phyloP scores from a whole-genome alignment of 1,284 basidiomycete species.

The Peniophora sp. region DNA sequence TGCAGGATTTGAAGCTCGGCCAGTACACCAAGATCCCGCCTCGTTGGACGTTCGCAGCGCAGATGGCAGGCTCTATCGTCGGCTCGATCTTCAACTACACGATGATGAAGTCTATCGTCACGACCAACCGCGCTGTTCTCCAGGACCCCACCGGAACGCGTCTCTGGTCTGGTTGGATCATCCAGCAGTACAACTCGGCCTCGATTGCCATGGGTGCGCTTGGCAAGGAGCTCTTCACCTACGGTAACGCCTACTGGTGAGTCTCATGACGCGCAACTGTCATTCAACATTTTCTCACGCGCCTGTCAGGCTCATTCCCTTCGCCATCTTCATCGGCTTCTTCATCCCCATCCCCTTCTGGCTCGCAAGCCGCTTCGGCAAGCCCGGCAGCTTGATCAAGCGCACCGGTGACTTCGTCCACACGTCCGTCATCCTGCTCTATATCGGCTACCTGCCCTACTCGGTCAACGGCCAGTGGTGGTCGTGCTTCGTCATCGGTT shows the following conservation, averaged over 20 bases:
- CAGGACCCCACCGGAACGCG: slow-evolving; percentile 42
- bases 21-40: slow-evolving; percentile 53
- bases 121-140: slow-evolving; percentile 37
- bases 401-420: slow-evolving; percentile 37
- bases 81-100: slow-evolving; percentile 46
- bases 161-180: slow-evolving; percentile 44
- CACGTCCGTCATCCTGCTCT: slow-evolving; percentile 40
- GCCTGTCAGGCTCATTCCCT: slow-evolving; percentile 25
- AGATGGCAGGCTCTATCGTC: slow-evolving; percentile 37
- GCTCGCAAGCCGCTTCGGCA: slow-evolving; percentile 32
- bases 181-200: slow-evolving; percentile 46
- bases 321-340: slow-evolving; percentile 41
- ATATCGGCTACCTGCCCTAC: slow-evolving; percentile 48
- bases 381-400: slow-evolving; percentile 23
- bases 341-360: slow-evolving; percentile 44
- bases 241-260: slow-evolving; percentile 37
- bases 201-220: slow-evolving; percentile 51
- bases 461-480: slow-evolving; percentile 45
- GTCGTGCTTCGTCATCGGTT: slow-evolving; percentile 40
- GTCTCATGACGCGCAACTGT: no score
- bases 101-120: slow-evolving; percentile 45
- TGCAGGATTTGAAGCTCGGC: slow-evolving; percentile 50
- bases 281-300: no score
- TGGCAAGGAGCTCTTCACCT: slow-evolving; percentile 35
- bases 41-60: slow-evolving; percentile 36